phyloP scores from a whole-genome alignment of 1,139 yeast genomes.

The Lodderomyces oxycetoniae region DNA sequence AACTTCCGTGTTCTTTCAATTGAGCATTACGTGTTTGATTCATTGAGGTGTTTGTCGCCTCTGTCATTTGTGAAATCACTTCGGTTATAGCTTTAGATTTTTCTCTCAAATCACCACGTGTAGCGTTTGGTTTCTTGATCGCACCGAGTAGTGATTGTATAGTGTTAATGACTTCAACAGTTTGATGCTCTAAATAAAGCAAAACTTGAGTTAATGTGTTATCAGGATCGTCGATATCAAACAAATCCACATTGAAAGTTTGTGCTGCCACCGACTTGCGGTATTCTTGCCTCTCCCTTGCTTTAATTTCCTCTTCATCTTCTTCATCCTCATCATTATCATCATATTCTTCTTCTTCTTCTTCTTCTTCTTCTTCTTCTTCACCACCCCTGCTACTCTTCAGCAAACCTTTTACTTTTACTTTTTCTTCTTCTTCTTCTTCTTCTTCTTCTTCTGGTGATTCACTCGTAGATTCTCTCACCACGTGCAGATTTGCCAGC shows the following conservation, averaged over 20 bases:
- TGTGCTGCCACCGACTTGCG: conserved; percentile 52
- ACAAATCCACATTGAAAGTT: conserved; percentile 63
- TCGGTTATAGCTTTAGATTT: conserved; percentile 70
- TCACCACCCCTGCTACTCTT: too few species aligned
- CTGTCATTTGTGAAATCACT: conserved; percentile 83
- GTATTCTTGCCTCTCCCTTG: conserved; percentile 45
- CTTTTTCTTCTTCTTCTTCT: background rate
- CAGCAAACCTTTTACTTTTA: background rate
- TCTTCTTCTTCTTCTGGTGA: background rate
- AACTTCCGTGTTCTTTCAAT: conserved; percentile 83
- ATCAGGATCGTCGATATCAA: conserved; percentile 80
- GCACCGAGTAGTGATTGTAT: conserved; percentile 78
- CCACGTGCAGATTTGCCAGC: too few species aligned
- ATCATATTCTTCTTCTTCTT: conserved; percentile 9
- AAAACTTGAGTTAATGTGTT: conserved; percentile 81
- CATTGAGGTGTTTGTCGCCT: conserved; percentile 87
- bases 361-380: background rate
- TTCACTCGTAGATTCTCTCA: too few species aligned
- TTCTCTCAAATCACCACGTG: conserved; percentile 66
- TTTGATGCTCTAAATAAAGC: conserved; percentile 86
- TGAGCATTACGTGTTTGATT: conserved; percentile 78
- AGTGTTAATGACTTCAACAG: conserved; percentile 85
- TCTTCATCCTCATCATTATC: conserved; percentile 18
- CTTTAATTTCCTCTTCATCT: conserved; percentile 26
- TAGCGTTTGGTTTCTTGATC: conserved; percentile 71